Evolutionary conservation across 768 basidiomycete genomes (phyloP), one percentile per base, ranked within the genome.

Genomic region (Strobilomyces echinocephalus): DNA sequence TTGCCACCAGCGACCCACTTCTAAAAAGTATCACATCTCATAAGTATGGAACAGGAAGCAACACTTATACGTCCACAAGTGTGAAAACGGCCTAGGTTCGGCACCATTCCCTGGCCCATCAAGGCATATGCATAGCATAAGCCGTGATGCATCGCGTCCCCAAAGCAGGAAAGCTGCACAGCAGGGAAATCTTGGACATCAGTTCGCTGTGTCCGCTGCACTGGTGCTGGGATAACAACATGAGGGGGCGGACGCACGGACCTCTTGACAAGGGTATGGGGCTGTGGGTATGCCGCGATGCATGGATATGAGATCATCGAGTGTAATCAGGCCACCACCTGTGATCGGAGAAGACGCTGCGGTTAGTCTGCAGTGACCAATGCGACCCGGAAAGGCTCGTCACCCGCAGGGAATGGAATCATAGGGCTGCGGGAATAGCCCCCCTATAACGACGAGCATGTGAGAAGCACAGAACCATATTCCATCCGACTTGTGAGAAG

Each of bases 281-380:
- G 66, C 39, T 58, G 49, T 57, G 63, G 65, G 63, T 38, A 43
- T 53, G 58, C 40, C 60, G 62, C 39, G 56, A 62, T 53, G 46
- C 56, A 44, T 43, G 33, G 52, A 57, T 55, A 49, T 53, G 44
- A 43, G 39, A 57, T 61, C 47, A 50, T 21, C 41, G 58, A 53
- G 60, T 53, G 61, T 58, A 56, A 62, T 58, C 52, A n/a, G 45
- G 49, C 53, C 60, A 35, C 55, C 50, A 41, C 45, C 44, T 24
- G 34, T 49, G 65, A 64, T 67, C 56, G 60, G 53, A 57, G 62
- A 61, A 67, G 64, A 49, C 56, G 38, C 62, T 64, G 59, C 53
- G 52, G 34, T 15, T 53, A 31, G 45, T 51, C 36, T 47, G 47
- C 51, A 60, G 54, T 52, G 24, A 43, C 46, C 41, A 57, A 54